Evolutionary conservation across 169 alveolate genomes (phyloP).

Genomic region (Prorocentrum cordatum): DNA sequence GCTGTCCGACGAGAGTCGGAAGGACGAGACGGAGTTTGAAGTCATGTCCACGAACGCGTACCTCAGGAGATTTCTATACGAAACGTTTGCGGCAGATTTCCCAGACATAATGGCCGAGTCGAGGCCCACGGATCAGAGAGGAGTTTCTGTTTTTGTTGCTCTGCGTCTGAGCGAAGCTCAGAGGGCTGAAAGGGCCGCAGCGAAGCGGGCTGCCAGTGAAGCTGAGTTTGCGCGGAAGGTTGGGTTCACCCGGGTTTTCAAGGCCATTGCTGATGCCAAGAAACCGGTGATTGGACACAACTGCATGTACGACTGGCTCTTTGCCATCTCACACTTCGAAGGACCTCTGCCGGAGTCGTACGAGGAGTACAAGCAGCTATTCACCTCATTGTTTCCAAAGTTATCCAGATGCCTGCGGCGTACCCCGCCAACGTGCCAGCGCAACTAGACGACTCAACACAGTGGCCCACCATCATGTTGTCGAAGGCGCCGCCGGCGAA

Average conservation of each 20-base stretch:
- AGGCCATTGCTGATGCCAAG: background rate
- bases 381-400: too few species aligned
- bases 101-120: slow-evolving; percentile 8
- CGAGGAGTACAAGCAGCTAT: slow-evolving; percentile 9
- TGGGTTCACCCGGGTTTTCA: background rate
- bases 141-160: slow-evolving; percentile 1
- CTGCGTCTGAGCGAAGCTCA: background rate
- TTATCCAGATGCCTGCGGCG: too few species aligned
- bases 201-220: background rate
- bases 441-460: too few species aligned
- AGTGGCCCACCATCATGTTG: too few species aligned
- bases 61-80: slow-evolving; percentile 8
- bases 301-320: slow-evolving; percentile 2
- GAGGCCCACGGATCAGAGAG: slow-evolving; percentile 11
- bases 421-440: too few species aligned
- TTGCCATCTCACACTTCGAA: slow-evolving; percentile 29
- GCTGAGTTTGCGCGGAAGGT: background rate
- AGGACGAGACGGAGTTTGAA: slow-evolving; percentile 18
- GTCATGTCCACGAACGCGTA: slow-evolving; percentile 1
- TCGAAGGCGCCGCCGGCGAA: too few species aligned
- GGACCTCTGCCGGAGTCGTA: slow-evolving; percentile 4
- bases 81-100: background rate
- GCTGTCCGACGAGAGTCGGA: slow-evolving; percentile 1
- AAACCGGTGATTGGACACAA: slow-evolving; percentile 24
- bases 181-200: background rate